phyloP scores from a whole-genome alignment of 306 rosid genomes.

The Styphnolobium japonicum region DNA sequence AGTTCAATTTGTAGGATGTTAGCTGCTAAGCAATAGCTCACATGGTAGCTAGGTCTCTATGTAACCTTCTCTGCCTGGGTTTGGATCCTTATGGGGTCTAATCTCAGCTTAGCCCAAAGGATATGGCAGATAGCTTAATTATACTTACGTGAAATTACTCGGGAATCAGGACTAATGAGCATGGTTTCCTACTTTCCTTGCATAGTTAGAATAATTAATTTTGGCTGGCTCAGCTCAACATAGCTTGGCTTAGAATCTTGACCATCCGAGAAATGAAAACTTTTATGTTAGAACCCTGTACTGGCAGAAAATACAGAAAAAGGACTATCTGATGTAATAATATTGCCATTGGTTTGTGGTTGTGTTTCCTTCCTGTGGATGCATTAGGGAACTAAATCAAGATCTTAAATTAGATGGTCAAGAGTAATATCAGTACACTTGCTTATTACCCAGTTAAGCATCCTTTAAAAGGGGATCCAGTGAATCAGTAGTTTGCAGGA shows the following conservation, averaged over 20 bases:
- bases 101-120: background rate
- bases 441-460: background rate
- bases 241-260: constrained; percentile 5
- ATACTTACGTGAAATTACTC: background rate
- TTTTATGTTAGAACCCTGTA: background rate
- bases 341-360: background rate
- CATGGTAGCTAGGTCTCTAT: background rate
- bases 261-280: background rate
- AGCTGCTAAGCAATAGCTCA: background rate
- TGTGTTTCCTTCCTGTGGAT: background rate
- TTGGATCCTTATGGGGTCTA: constrained; percentile 8
- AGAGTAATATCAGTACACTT: background rate
- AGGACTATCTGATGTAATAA: background rate
- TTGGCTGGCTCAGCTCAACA: background rate
- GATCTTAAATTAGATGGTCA: background rate
- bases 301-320: background rate
- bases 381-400: background rate
- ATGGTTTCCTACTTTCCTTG: background rate
- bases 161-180: background rate
- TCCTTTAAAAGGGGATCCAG: background rate
- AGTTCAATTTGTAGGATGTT: constrained; percentile 21
- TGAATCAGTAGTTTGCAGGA: background rate
- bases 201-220: background rate
- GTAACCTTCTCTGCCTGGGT: background rate
- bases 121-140: background rate